These are phyloP conservation scores for Gonapodya prolifera DNA, from an alignment of 192 early-diverging fungal genomes.

Conservation along the genomic window DNA sequence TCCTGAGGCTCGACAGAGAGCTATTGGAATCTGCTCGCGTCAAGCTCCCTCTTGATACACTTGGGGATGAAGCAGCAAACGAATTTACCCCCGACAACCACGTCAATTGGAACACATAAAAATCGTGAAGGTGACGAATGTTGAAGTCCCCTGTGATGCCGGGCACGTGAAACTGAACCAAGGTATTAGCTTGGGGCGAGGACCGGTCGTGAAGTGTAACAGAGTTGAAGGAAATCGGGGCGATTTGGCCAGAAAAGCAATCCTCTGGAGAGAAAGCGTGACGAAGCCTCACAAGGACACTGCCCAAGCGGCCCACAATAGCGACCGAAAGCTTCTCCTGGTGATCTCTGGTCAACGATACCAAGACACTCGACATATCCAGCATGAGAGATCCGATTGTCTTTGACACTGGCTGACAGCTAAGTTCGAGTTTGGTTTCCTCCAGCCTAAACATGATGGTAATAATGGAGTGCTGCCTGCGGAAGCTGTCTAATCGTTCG, in stretches of 20 bases:
- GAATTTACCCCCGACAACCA: background rate
- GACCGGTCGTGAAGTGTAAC: background rate
- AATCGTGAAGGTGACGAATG: background rate
- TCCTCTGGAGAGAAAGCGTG: background rate
- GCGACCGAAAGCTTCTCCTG: background rate
- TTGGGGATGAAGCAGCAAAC: background rate
- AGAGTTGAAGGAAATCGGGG: background rate
- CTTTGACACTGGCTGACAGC: background rate
- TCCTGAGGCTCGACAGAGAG: background rate
- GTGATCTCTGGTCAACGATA: background rate
- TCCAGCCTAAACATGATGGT: background rate
- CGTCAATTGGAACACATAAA: background rate
- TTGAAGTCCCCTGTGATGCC: background rate
- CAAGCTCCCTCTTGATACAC: background rate
- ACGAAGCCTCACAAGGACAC: background rate
- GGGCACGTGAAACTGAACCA: background rate
- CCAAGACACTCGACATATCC: background rate
- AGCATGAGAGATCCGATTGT: background rate
- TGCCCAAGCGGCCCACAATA: background rate
- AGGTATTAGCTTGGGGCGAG: background rate
- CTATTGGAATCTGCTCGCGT: background rate
- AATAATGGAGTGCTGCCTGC: background rate
- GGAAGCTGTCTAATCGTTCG: background rate
- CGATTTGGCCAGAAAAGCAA: background rate
- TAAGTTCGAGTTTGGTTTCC: background rate